Evolutionary conservation across 176 grass and related monocot species (phyloP), one percentile per base, ranked within the genome.

Genomic region (Aegilops speltoides): DNA sequence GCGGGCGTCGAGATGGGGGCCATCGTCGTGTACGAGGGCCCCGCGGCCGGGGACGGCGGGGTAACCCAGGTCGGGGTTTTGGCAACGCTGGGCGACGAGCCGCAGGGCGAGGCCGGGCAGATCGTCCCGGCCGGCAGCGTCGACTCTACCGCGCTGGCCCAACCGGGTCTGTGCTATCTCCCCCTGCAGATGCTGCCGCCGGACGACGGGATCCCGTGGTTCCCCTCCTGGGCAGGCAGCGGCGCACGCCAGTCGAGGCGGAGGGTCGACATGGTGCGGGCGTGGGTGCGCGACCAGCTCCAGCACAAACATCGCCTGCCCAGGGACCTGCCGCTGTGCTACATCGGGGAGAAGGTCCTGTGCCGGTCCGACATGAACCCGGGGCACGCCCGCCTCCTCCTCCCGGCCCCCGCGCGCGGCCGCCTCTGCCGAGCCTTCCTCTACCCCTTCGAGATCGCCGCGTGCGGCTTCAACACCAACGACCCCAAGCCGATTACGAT

Each of bases 251-350:
- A 63, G 9, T 19, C 61, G 24, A 66, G 61, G 61, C 40, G 24
- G 38, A 67, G 79, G 29, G 45, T 0, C 65, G 64, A 10, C 64
- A n/a, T 36, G 77, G 85, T 46, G 37, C 66, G 66, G 4, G 77
- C 66, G 3, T 86, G 85, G 85, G 20, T 80, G 37, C 84, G 74
- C 31, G 45, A 23, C 5, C 54, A 50, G 66, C 22, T 87, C 19
- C 22, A 80, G 0, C 3, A 54, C 7, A 38, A 28, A 38, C 77
- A 34, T 14, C 67, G 15, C 67, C 54, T 80, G 13, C 85, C 67
- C 2, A 16, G 5, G 0, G 66, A 80, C 77, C 36, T 63, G 13
- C 13, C 13, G 37, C 77, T 86, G 25, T 54, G 45, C 66, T 86
- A 80, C 57, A 57, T 81, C 48, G 54, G 64, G 19, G 26, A 34